Evolutionary conservation across 805 yeast genomes (phyloP), one percentile per base, ranked within the genome.

Genomic region (Metschnikowia arizonensis): DNA sequence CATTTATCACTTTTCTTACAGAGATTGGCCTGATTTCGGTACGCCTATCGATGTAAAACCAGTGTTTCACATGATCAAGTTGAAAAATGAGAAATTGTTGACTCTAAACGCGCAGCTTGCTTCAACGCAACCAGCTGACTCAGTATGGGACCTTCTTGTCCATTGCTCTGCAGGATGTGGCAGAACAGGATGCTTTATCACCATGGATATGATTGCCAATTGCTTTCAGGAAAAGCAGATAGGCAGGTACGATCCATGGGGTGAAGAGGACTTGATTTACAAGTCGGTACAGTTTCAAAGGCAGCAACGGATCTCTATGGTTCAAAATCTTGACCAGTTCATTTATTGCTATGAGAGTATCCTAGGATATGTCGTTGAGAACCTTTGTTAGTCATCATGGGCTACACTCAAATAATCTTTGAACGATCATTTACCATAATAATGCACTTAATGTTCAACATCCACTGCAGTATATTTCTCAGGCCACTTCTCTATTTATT

Each of bases 301-400:
- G 53, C 76, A 78, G 49, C 93, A 86, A 62, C 66, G 96, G 52
- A 72, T 87, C 21, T 81, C 89, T 4, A 87, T 87, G 93, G 95
- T 88, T 11, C 95, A 87, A 60, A 84, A 81, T 56, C 72, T 86
- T 48, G 80, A 83, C 48, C 96, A 87, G 63, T 85, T 77, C 54
- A 69, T 83, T 18, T 73, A 82, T 50, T 83, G 91, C 61, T 87
- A 88, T 62, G 93, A 88, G 50, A 69, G 56, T 48, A 45, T 54
- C 18, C 39, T 52, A 31, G 46, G 43, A 18, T 54, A 54, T 33
- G 39, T 54, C 28, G 50, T 50, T 30, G 41, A 42, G 30, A 24
- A 54, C 33, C 32, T 50, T 34, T 39, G 48, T 8, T 30, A 50
- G 38, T 33, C 11, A n/a, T 5, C 11, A 26, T n/a, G 15, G 19